phyloP scores from a whole-genome alignment of 2,329 filamentous ascomycete species.

The Fusarium sp. region DNA sequence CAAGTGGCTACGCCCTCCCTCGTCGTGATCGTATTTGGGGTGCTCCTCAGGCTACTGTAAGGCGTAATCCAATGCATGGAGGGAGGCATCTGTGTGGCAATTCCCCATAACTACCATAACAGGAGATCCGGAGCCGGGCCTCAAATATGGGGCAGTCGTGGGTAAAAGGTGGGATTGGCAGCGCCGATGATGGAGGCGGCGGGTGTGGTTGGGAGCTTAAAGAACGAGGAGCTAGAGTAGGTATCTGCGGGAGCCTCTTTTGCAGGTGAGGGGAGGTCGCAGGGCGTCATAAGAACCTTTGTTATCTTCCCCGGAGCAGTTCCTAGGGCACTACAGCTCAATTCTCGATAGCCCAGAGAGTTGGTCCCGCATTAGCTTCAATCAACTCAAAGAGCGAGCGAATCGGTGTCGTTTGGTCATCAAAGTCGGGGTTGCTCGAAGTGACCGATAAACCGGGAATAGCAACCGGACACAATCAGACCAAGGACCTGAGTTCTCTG shows the following conservation, averaged over 20 bases:
- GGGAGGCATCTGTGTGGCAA: not conserved
- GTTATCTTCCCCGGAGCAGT: slow-evolving; percentile 12
- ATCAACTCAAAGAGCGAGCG: slow-evolving; percentile 11
- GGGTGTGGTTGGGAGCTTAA: slow-evolving; percentile 12
- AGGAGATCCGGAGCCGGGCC: slow-evolving; percentile 39
- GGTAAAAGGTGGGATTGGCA: slow-evolving; percentile 20
- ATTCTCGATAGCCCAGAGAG: slow-evolving; percentile 23
- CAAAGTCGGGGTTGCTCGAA: slow-evolving; percentile 9
- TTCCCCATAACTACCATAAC: not conserved
- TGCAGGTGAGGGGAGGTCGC: not conserved
- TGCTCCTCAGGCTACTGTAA: not conserved
- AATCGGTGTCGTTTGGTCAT: slow-evolving; percentile 25
- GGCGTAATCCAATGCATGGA: not conserved
- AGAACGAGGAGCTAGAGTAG: not conserved
- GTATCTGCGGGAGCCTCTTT: slow-evolving; percentile 15
- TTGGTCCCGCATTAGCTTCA: slow-evolving; percentile 17
- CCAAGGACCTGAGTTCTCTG: not conserved
- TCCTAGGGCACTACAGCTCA: slow-evolving; percentile 4
- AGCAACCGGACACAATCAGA: slow-evolving; percentile 12
- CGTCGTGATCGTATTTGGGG: not conserved
- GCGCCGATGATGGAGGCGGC: slow-evolving; percentile 28
- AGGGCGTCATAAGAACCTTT: slow-evolving; percentile 6
- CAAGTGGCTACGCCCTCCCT: not conserved
- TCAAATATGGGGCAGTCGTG: slow-evolving; percentile 29
- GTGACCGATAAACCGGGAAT: slow-evolving; percentile 25